These are phyloP conservation scores for Rubus idaeus DNA, from an alignment of 306 rosid genomes.

Conservation along the genomic window DNA sequence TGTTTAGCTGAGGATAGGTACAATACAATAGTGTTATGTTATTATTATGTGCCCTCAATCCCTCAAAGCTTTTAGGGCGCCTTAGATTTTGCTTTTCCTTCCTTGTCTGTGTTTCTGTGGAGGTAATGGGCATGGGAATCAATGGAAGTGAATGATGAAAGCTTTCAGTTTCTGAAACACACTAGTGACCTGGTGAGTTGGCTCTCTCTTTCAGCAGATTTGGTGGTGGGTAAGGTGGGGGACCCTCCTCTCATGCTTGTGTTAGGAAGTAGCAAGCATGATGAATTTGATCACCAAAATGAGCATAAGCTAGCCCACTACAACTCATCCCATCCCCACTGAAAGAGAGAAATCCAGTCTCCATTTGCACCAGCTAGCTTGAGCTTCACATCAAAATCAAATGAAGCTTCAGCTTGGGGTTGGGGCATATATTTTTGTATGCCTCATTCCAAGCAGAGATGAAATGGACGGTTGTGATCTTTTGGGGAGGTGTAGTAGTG, in stretches of 20 bases:
- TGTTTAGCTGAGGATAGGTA: not conserved
- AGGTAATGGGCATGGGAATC: constrained; percentile 25
- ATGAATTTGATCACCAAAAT: not conserved
- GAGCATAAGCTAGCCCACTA: not conserved
- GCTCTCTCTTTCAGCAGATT: constrained; percentile 35
- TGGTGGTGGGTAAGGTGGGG: constrained; percentile 20
- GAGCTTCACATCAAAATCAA: constrained; percentile 16
- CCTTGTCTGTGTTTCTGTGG: not conserved
- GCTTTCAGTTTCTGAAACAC: constrained; percentile 15
- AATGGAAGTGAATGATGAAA: constrained; percentile 27
- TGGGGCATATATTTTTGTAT: too few relatives aligned
- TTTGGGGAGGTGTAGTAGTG: not conserved
- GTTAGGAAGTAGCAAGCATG: constrained; percentile 5
- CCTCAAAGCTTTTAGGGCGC: constrained; percentile 11
- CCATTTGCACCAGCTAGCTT: not conserved
- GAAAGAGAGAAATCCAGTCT: not conserved
- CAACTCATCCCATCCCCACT: not conserved
- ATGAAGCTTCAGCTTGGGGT: too few relatives aligned
- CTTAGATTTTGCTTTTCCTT: not conserved
- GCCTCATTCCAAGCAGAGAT: not conserved
- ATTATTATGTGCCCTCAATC: not conserved
- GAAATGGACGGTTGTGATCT: constrained; percentile 6
- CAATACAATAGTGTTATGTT: not conserved
- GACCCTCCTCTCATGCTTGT: constrained; percentile 24
- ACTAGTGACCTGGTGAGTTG: constrained; percentile 15